Evolutionary conservation across 2,329 filamentous ascomycete species (phyloP), one percentile per base, ranked within the genome.

Genomic region (Nemania bipapillata): DNA sequence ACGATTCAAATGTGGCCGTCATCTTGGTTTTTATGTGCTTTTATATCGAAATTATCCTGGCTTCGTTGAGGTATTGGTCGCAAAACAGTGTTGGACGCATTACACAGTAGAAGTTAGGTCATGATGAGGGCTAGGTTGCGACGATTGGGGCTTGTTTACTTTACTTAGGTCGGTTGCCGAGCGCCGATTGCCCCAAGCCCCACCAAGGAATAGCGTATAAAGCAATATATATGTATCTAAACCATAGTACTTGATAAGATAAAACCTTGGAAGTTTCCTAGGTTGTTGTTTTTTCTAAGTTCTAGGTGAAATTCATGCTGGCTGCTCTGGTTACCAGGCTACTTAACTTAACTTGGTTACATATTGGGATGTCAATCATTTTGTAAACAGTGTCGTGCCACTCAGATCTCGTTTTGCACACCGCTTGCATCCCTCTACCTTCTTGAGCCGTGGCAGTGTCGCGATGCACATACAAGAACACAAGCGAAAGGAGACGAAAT

Each of bases 1-100:
- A 91, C 8, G 90, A 86, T 74, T 92, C 90, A 74, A 93, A 93
- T 70, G 86, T 82, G 37, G 86, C 86, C 32, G 86, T 79, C 85
- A 90, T 90, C 1, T 52, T 63, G 8, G 9, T 2, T 55, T 55
- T 30, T 20, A 9, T 8, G 1, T 50, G 5, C 20, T 26, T 5
- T 2, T 24, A 35, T n/a, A 0, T 67, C 49, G 4, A 11, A 45
- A 50, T 8, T 6, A 15, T 60, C 0, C 56, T 17, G 17, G 54
- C 63, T n/a, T 54, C 6, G 11, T n/a, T 8, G 37, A 22, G 15
- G 12, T 40, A 35, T 35, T 35, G n/a, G 28, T 60, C 20, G n/a
- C n/a, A 17, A 32, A 26, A 54, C 30, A 26, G 42, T 8, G 49
- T 20, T 28, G 8, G n/a, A n/a, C 53, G n/a, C n/a, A n/a, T n/a